Conservation (phyloP, 2,329 filamentous ascomycete species). For the Chrysosporium keratinophilum region DNA sequence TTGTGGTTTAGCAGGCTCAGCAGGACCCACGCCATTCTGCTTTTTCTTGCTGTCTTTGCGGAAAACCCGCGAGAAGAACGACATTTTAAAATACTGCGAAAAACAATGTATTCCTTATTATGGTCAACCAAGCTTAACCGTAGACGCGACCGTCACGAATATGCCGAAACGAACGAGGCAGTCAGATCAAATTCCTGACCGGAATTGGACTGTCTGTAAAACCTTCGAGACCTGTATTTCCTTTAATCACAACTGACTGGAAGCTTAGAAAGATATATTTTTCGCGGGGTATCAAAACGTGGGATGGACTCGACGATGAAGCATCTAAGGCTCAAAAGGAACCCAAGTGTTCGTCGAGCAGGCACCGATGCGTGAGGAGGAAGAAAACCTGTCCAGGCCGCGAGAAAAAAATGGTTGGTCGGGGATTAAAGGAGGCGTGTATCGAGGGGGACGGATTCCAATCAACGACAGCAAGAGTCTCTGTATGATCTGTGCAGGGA, state of each 20-base stretch:
- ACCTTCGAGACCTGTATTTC: neutral
- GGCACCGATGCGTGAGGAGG: constrained; percentile 4
- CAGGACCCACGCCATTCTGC: constrained; percentile 41
- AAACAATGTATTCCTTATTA: neutral
- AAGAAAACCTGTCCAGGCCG: neutral
- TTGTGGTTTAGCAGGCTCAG: constrained; percentile 56
- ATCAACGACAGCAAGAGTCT: neutral
- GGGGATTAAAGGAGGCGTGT: constrained; percentile 9
- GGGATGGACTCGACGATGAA: neutral
- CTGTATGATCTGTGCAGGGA: constrained; percentile 9
- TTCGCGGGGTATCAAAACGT: neutral
- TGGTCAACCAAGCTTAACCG: no score
- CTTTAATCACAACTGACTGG: neutral
- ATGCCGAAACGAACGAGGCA: neutral
- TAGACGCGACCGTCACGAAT: neutral
- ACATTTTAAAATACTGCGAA: constrained; percentile 32
- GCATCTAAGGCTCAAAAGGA: neutral
- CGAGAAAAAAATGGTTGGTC: neutral
- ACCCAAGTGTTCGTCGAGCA: constrained; percentile 39
- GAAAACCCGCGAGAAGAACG: constrained; percentile 53
- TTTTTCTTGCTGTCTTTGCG: constrained; percentile 60
- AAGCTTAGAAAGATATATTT: neutral
- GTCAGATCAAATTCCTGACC: no score
- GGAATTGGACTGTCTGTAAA: neutral
- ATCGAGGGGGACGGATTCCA: neutral